Base-by-base conservation (phyloP, 1,284 basidiomycete genomes). In the Trametes polyzona region DNA sequence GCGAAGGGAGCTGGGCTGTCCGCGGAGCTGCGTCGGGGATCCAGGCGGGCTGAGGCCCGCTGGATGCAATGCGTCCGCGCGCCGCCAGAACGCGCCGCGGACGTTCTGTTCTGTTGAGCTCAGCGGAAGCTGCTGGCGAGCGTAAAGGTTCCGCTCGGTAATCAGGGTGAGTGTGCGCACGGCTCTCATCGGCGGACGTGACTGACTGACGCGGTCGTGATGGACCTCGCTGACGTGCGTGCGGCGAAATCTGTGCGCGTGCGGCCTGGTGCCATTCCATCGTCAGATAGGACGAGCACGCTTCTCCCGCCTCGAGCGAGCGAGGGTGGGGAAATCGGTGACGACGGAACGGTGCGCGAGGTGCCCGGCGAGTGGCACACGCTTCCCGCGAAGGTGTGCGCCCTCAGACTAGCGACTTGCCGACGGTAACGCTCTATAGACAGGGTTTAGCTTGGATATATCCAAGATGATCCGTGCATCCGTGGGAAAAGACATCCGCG, bases 331-430 rank as follows among this genome's bases (percentile, higher is more conserved):
- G 26, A 42, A 17, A 33, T 19, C 33, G 40, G 37, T 32, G 39
- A 48, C 12, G 49, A 17, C 32, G 11, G 36, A 32, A 30, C 29
- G 46, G 39, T 16, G 40, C 12, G 36, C 42, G 35, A 32, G 36
- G 47, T 42, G 55, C 29, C 47, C 30, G 51, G 26, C 36, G 33
- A 30, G 37, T 30, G 50, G 43, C 11, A 35, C 19, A 26, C 32
- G 8, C 53, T 52, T 58, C 59, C 59, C 59, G 59, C 59, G 59
- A 61, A 61, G 59, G 52, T 58, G 39, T 36, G 19, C 29, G 21
- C 19, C 14, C 40, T 9, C 21, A 39, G 23, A 9, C 14, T 43
- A 48, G 50, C 54, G 53, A 50, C 21, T 55, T 54, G 52, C 55
- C 59, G 59, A 41, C 55, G 59, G 55, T 57, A 41, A 33, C n/a